Evolutionary conservation across 257 asterid species (phyloP), one percentile per base, ranked within the genome.

Genomic region (Paulownia fortunei): DNA sequence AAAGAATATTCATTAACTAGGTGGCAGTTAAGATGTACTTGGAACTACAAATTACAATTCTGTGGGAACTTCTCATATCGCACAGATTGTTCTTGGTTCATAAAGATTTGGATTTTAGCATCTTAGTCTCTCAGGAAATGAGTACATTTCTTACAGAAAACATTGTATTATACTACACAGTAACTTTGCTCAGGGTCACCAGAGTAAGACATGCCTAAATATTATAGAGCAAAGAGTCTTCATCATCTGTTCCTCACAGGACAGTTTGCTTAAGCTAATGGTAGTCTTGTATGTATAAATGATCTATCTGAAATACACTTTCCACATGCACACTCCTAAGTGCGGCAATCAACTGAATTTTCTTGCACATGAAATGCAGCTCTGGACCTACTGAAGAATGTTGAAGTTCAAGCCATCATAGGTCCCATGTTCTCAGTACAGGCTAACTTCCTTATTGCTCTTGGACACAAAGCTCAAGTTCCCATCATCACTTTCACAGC

Each of bases 401-500:
- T 54, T 27, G 18, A 77, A 44, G 82, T 77, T 63, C 61, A 67
- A 26, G 82, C 82, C 71, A 68, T 77, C 34, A 55, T 77, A 19
- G 82, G 82, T 15, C 82, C 82, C 1, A 8, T 27, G 24, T 8
- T 9, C 19, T 77, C 82, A 12, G 10, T 18, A 3, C 72, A 77
- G 42, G 77, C 82, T 2, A 77, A 44, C 49, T 77, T 77, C 69
- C 4, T 77, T 18, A 77, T 77, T 10, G 15, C 36, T 69, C 82
- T 77, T 24, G 82, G 79, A 32, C 64, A 75, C 30, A 47, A 62
- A 47, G 79, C 79, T 47, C 72, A 62, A 19, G 79, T 75, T 47
- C 79, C 79, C 42, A 75, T 75, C 49, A 46, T 75, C 8, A 62
- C 73, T 9, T 75, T 75, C 36, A 30, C 79, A 21, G 79, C 73